A percentile compares a stretch with the other conserved stretches of the same genome.
Conservation (phyloP, 306 rosid genomes). For the Biancaea sappan region DNA sequence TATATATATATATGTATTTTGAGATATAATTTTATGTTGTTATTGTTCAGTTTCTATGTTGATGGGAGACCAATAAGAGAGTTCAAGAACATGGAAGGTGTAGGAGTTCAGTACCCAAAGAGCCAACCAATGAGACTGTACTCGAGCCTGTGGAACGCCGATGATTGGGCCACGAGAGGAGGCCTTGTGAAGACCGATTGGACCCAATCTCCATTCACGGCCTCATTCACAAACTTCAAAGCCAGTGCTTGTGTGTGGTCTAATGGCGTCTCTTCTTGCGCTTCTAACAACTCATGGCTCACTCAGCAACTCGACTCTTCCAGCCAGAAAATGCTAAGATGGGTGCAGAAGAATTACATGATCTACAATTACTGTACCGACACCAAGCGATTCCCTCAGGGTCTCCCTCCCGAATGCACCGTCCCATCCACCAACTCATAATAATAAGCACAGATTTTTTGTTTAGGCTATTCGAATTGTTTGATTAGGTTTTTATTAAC, state of each 20-base stretch:
- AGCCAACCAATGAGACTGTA: conserved; percentile 64
- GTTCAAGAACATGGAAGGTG: conserved; percentile 68
- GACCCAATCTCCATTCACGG: conserved; percentile 64
- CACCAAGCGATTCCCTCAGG: conserved; percentile 50
- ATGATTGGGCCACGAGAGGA: conserved; percentile 84
- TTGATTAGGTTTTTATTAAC: too few relatives aligned
- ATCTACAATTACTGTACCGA: conserved; percentile 68
- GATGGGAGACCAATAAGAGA: conserved; percentile 70
- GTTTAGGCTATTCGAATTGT: too few relatives aligned
- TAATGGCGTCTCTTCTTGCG: conserved; percentile 52
- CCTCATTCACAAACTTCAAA: conserved; percentile 64
- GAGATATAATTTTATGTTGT: too few relatives aligned
- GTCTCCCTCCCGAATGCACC: conserved; percentile 13
- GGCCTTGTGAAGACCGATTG: conserved; percentile 79
- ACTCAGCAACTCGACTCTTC: conserved; percentile 42
- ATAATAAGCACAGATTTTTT: too few relatives aligned
- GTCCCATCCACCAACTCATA: too few relatives aligned
- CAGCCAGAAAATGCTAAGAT: conserved; percentile 38
- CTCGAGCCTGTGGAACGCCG: conserved; percentile 72
- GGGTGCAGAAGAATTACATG: conserved; percentile 71
- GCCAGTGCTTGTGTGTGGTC: conserved; percentile 55
- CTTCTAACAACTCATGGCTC: conserved; percentile 41
- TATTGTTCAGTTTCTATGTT: conserved; percentile 64
- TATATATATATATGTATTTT: too few relatives aligned
- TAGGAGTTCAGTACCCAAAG: conserved; percentile 62